Percentiles rank a stretch among this genome's conserved stretches.
Evolutionary conservation across 208 protist species (phyloP).

Genomic region (Borovskyia barvae): DNA sequence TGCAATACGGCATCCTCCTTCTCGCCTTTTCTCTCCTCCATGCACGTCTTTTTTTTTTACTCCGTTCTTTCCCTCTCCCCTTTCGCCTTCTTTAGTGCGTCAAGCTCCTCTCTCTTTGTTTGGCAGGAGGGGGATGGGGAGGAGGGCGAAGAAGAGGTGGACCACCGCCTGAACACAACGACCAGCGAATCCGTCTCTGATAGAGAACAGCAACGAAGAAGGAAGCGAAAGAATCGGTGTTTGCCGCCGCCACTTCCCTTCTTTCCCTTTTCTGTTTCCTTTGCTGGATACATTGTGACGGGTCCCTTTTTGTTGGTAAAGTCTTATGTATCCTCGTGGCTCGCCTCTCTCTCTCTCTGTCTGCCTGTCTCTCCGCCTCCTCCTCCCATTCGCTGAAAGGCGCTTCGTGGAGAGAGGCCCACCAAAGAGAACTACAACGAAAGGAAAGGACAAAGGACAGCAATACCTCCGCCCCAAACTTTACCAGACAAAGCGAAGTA

Average conservation of each 20-base stretch:
- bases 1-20: not conserved
- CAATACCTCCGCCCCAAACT: not conserved
- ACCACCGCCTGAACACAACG: too few species aligned
- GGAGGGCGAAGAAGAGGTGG: too few species aligned
- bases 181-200: too few species aligned
- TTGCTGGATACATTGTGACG: not conserved
- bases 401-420: not conserved
- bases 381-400: not conserved
- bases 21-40: not conserved
- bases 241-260: not conserved
- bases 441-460: not conserved
- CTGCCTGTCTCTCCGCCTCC: too few species aligned
- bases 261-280: slow-evolving; percentile 8
- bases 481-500: too few species aligned
- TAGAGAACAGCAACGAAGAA: too few species aligned
- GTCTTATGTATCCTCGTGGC: not conserved
- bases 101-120: not conserved
- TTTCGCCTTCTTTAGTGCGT: not conserved
- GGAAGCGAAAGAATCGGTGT: not conserved
- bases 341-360: slow-evolving; percentile 5
- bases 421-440: not conserved
- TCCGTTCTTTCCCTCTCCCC: not conserved
- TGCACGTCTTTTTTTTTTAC: not conserved
- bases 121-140: too few species aligned
- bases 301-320: not conserved